Conservation (phyloP, 345 rosid species). For the Conringia planisiliqua region DNA sequence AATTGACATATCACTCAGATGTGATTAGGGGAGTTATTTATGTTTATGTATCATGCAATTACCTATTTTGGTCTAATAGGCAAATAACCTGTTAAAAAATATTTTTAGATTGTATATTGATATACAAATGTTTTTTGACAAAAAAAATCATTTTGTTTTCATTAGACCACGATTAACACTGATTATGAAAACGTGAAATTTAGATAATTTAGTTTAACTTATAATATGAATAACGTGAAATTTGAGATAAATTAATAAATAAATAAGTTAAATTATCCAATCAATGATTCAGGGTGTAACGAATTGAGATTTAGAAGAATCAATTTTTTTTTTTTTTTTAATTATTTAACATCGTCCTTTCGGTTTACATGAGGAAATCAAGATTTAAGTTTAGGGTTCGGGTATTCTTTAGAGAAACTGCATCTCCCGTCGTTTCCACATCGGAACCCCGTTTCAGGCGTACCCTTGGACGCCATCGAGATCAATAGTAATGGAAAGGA, state of each 20-base stretch:
- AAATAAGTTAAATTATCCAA: neutral
- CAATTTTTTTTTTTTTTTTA: neutral
- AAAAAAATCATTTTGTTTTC: too few relatives aligned
- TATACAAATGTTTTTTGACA: neutral
- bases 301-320: neutral
- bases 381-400: constrained; percentile 14
- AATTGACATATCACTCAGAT: neutral
- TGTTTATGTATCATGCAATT: neutral
- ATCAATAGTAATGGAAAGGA: neutral
- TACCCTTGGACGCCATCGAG: neutral
- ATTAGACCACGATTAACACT: too few relatives aligned
- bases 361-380: neutral
- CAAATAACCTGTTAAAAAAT: neutral
- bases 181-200: neutral
- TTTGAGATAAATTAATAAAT: neutral
- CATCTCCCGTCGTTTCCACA: neutral
- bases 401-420: neutral
- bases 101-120: neutral
- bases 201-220: neutral
- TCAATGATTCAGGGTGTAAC: neutral
- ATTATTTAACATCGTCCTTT: neutral
- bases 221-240: neutral
- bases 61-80: neutral
- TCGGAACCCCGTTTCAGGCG: neutral
- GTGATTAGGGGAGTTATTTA: neutral